Conservation (phyloP, 2,329 filamentous ascomycete species). For the Furcasterigmium sp. region DNA sequence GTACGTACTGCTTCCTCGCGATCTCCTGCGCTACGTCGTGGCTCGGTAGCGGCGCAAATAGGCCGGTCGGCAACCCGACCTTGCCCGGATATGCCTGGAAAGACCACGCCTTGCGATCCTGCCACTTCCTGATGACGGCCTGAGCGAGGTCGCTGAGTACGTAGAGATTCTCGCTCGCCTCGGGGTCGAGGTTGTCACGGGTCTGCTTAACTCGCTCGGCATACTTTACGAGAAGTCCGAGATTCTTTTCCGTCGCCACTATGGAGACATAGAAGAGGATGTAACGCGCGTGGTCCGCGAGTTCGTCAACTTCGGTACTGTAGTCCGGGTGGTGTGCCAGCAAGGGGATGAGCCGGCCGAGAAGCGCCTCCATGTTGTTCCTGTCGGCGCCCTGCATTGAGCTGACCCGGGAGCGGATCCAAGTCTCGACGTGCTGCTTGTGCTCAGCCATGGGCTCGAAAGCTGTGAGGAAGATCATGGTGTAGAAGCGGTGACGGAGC, state of each 20-base stretch:
- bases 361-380: slow-evolving; percentile 70
- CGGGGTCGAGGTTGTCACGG: slow-evolving; percentile 67
- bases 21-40: slow-evolving; percentile 79
- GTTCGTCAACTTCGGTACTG: slow-evolving; percentile 55
- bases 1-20: slow-evolving; percentile 78
- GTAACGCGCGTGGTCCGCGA: slow-evolving; percentile 81
- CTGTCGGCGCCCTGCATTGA: slow-evolving; percentile 55
- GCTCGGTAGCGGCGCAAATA: slow-evolving; percentile 71
- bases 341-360: slow-evolving; percentile 79
- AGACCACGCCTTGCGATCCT: slow-evolving; percentile 79
- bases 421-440: slow-evolving; percentile 73
- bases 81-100: slow-evolving; percentile 81
- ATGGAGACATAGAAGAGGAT: slow-evolving; percentile 82
- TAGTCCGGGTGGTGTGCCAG: slow-evolving; percentile 95
- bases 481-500: slow-evolving; percentile 75
- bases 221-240: slow-evolving; percentile 85
- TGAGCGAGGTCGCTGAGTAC: slow-evolving; percentile 84
- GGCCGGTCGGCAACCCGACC: slow-evolving; percentile 70
- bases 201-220: slow-evolving; percentile 91
- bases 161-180: slow-evolving; percentile 71
- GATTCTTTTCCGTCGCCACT: slow-evolving; percentile 79
- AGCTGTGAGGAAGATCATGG: slow-evolving; percentile 82
- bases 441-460: slow-evolving; percentile 78
- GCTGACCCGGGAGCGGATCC: slow-evolving; percentile 77
- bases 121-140: slow-evolving; percentile 75